Evolutionary conservation across 805 yeast species (phyloP).

Genomic region (Metschnikowia vanudenii): DNA sequence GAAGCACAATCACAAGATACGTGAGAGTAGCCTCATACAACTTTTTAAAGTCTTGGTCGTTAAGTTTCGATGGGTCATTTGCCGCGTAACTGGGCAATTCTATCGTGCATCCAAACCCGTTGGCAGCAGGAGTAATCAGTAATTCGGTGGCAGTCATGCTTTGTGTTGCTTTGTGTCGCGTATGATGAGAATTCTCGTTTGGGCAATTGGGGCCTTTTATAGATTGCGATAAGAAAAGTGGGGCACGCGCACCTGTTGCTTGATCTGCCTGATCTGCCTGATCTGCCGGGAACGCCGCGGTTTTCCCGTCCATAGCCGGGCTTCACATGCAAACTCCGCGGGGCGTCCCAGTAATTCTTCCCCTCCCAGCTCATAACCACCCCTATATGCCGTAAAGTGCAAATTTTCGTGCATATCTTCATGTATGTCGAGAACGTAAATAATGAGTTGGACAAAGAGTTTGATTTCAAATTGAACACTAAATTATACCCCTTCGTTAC

Average conservation of each 20-base stretch:
- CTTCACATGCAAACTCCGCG: too few species aligned
- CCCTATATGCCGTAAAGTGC: too few species aligned
- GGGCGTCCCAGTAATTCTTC: too few species aligned
- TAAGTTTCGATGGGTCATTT: slow-evolving; percentile 69
- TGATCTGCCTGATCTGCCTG: neutral
- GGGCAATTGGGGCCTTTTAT: slow-evolving; percentile 1
- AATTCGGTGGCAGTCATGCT: slow-evolving; percentile 10
- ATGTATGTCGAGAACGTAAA: too few species aligned
- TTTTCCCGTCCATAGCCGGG: neutral
- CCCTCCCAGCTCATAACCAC: too few species aligned
- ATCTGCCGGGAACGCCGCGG: slow-evolving; percentile 9
- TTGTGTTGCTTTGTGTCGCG: too few species aligned
- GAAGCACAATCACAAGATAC: slow-evolving; percentile 72
- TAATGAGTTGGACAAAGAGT: too few species aligned
- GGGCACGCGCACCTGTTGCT: slow-evolving; percentile 2
- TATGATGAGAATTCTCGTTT: neutral
- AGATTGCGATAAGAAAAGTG: slow-evolving; percentile 11
- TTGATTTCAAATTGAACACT: too few species aligned
- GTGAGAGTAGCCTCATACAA: slow-evolving; percentile 65
- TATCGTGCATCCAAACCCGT: slow-evolving; percentile 63
- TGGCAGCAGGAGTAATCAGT: slow-evolving; percentile 10
- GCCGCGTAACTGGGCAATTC: slow-evolving; percentile 60
- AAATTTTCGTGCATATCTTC: too few species aligned
- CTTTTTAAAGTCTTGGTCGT: slow-evolving; percentile 60
- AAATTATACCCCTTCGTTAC: too few species aligned